phyloP scores from a whole-genome alignment of 345 rosid species.

The Heritiera fomes region DNA sequence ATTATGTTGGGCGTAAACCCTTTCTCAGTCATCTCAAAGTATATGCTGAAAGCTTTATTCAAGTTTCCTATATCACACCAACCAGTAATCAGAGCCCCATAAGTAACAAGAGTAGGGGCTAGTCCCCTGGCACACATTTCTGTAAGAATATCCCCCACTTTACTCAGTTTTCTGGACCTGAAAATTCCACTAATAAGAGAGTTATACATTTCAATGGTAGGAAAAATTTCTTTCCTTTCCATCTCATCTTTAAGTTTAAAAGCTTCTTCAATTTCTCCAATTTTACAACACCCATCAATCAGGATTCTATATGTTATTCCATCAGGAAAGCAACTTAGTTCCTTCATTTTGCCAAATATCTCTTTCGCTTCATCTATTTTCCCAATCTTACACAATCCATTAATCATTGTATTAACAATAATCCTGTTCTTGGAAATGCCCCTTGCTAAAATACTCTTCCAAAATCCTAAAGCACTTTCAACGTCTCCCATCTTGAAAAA shows the following conservation, averaged over 20 bases:
- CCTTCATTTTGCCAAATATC: slow-evolving; percentile 53
- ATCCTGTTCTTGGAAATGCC: slow-evolving; percentile 53
- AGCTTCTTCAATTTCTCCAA: slow-evolving; percentile 68
- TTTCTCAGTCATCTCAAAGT: slow-evolving; percentile 61
- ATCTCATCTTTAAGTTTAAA: slow-evolving; percentile 46
- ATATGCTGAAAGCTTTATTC: slow-evolving; percentile 56
- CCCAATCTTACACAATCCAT: slow-evolving; percentile 67
- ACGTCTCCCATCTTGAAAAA: slow-evolving; percentile 70
- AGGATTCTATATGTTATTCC: slow-evolving; percentile 67
- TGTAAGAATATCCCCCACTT: slow-evolving; percentile 43
- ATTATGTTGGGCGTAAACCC: slow-evolving; percentile 53
- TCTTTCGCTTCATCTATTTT: slow-evolving; percentile 71
- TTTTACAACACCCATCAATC: slow-evolving; percentile 73
- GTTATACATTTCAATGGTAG: slow-evolving; percentile 63
- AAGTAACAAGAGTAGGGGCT: no score
- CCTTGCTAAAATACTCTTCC: slow-evolving; percentile 67
- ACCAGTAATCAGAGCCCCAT: slow-evolving; percentile 42
- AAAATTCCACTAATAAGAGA: slow-evolving; percentile 59
- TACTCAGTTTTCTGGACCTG: slow-evolving; percentile 42
- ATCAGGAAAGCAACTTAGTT: slow-evolving; percentile 62
- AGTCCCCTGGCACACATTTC: slow-evolving; percentile 43
- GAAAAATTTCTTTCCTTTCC: slow-evolving; percentile 50
- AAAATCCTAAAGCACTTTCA: slow-evolving; percentile 57
- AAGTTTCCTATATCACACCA: slow-evolving; percentile 62
- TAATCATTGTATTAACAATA: slow-evolving; percentile 72